A percentile compares a stretch with the other conserved stretches of the same genome.
phyloP scores from a whole-genome alignment of 495 filamentous ascomycete genomes.

The Neurospora cerealis region DNA sequence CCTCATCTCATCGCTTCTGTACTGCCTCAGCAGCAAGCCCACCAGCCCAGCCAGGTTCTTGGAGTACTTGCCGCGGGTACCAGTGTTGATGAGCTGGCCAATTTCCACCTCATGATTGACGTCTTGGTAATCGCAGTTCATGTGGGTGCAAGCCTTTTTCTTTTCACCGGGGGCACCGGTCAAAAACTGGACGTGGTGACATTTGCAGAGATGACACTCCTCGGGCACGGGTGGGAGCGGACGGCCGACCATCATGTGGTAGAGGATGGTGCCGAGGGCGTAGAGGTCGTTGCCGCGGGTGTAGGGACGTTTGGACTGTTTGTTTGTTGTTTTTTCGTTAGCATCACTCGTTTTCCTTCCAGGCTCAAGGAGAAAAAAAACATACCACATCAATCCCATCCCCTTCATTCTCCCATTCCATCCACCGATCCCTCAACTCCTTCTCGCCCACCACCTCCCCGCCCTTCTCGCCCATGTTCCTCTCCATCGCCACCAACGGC shows the following conservation, averaged over 20 bases:
- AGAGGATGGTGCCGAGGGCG: conserved; percentile 26
- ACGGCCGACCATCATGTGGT: conserved; percentile 28
- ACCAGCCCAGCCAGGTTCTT: conserved; percentile 14
- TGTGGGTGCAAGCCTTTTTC: neutral
- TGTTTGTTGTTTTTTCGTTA: neutral
- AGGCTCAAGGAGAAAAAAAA: neutral
- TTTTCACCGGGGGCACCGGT: neutral
- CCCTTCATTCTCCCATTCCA: neutral
- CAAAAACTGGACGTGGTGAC: conserved; percentile 9
- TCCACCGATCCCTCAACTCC: conserved; percentile 4
- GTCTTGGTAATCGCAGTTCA: conserved; percentile 7
- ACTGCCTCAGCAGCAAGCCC: conserved; percentile 10
- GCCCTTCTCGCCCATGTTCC: neutral
- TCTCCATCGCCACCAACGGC: conserved; percentile 6
- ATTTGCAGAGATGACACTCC: conserved; percentile 17
- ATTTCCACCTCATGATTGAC: conserved; percentile 15
- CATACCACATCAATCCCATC: conserved; percentile 4
- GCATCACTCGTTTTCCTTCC: neutral
- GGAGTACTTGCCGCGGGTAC: conserved; percentile 9
- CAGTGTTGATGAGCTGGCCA: neutral
- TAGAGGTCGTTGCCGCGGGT: conserved; percentile 25
- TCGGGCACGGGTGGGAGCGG: conserved; percentile 10
- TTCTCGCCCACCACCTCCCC: neutral
- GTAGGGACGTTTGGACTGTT: conserved; percentile 17
- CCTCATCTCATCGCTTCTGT: conserved; percentile 7